Conservation (phyloP, 805 yeast genomes). For the Pichia heedii region DNA sequence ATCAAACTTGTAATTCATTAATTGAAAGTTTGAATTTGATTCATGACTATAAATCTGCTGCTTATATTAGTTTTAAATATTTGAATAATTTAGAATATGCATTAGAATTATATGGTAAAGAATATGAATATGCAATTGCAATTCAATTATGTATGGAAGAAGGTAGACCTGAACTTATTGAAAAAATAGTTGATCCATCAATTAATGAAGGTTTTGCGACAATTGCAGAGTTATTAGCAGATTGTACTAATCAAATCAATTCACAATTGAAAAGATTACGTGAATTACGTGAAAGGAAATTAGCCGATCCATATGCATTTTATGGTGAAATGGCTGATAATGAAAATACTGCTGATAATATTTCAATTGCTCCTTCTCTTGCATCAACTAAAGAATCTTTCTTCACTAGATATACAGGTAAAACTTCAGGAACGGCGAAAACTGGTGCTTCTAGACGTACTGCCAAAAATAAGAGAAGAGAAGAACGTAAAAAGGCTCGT, state of each 20-base stretch:
- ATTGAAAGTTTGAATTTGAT: slow-evolving; percentile 53
- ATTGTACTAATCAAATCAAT: slow-evolving; percentile 74
- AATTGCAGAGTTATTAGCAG: slow-evolving; percentile 85
- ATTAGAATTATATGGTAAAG: slow-evolving; percentile 61
- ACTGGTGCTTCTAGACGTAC: slow-evolving; percentile 94
- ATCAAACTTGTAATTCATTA: slow-evolving; percentile 48
- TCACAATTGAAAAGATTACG: slow-evolving; percentile 80
- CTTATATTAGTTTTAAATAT: slow-evolving; percentile 58
- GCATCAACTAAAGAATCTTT: slow-evolving; percentile 88
- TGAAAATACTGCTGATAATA: slow-evolving; percentile 81
- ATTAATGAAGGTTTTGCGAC: slow-evolving; percentile 82
- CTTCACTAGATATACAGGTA: slow-evolving; percentile 93
- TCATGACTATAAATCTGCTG: slow-evolving; percentile 73
- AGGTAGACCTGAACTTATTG: slow-evolving; percentile 37
- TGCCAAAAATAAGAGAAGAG: slow-evolving; percentile 85
- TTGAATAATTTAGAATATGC: slow-evolving; percentile 55
- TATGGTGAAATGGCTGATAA: slow-evolving; percentile 57
- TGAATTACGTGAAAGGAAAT: slow-evolving; percentile 76
- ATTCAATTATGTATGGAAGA: slow-evolving; percentile 50
- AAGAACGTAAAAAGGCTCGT: slow-evolving; percentile 90
- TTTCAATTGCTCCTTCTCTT: slow-evolving; percentile 90
- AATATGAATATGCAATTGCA: slow-evolving; percentile 68
- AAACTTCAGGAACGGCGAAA: slow-evolving; percentile 90
- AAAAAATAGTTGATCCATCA: slow-evolving; percentile 57
- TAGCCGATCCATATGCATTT: slow-evolving; percentile 76